Base-by-base conservation (phyloP, 768 basidiomycete genomes). In the Boletus vinaceobasis region DNA sequence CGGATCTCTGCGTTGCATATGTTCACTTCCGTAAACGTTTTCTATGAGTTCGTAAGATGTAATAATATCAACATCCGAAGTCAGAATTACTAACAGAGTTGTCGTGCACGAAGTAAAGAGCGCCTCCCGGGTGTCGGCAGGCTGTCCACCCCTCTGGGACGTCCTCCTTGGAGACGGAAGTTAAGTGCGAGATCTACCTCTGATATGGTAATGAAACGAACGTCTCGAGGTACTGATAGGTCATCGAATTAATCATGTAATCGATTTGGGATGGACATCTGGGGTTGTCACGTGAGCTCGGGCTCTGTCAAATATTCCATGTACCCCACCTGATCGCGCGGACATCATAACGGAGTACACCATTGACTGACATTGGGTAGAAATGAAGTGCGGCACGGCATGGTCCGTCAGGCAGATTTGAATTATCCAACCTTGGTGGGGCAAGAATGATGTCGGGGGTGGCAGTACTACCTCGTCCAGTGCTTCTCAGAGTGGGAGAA, bases 71-170 rank as follows among this genome's bases (percentile, higher is more conserved):
- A 56, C 15, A 29, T 6, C 21, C 5, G 4, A 33, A 26, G 27
- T 35, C 5, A 19, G 5, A 36, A 36, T 11, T 36, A 60, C 74
- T 10, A 45, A 83, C 84, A 69, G 75, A 76, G 3, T 70, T 58
- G 44, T 53, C n/a, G 52, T 84, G 73, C 58, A 75, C 76, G 52
- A 81, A 87, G 61, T 86, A 87, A 17, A 79, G 73, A 15, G 74
- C 77, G 6, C 86, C 86, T 66, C 87, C 85, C 0, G 85, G 84
- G 59, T 87, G 86, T 2, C 73, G 66, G 33, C 71, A 69, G 1
- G 75, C 64, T 7, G 36, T 64, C 86, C 86, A 87, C 0, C 74
- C 78, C 4, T 19, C 7, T 0, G 71, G 72, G 2, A 56, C 21
- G 0, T 26, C 40, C 0, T 29, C 48, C 38, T 69, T 69, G 45